These are phyloP conservation scores for Trypethelium eluteriae DNA, from an alignment of 495 filamentous ascomycete genomes.

Conservation along the genomic window DNA sequence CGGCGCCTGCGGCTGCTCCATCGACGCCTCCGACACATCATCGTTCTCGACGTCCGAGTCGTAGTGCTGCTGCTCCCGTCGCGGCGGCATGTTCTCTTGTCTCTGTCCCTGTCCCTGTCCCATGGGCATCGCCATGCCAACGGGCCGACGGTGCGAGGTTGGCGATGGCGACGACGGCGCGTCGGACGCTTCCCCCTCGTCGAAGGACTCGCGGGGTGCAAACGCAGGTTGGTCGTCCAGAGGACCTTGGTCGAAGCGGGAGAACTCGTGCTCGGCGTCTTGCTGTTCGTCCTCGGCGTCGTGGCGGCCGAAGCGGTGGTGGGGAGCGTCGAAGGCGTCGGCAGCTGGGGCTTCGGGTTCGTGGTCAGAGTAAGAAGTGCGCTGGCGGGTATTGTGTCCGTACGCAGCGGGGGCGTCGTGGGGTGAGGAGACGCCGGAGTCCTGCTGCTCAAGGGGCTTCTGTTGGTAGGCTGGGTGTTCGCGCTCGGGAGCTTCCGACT, in stretches of 20 bases:
- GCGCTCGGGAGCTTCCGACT: not conserved
- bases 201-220: not conserved
- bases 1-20: conserved; percentile 33
- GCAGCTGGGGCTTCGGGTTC: conserved; percentile 2
- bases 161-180: conserved; percentile 19
- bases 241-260: conserved; percentile 84
- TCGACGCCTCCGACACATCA: conserved; percentile 20
- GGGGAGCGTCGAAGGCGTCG: conserved; percentile 44
- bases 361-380: not conserved
- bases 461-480: conserved; percentile 5
- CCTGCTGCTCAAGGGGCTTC: conserved; percentile 2
- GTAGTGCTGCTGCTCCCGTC: not conserved
- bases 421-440: conserved; percentile 4
- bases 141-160: conserved; percentile 15
- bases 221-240: conserved; percentile 70
- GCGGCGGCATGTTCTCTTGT: conserved; percentile 7
- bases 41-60: conserved; percentile 11
- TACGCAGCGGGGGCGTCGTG: not conserved
- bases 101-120: not conserved
- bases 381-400: not conserved
- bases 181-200: conserved; percentile 4
- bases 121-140: not conserved
- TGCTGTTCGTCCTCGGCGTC: conserved; percentile 54
- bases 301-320: conserved; percentile 41
- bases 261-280: conserved; percentile 63